Base-by-base conservation (phyloP, 257 asterid species). In the Vinca minor region DNA sequence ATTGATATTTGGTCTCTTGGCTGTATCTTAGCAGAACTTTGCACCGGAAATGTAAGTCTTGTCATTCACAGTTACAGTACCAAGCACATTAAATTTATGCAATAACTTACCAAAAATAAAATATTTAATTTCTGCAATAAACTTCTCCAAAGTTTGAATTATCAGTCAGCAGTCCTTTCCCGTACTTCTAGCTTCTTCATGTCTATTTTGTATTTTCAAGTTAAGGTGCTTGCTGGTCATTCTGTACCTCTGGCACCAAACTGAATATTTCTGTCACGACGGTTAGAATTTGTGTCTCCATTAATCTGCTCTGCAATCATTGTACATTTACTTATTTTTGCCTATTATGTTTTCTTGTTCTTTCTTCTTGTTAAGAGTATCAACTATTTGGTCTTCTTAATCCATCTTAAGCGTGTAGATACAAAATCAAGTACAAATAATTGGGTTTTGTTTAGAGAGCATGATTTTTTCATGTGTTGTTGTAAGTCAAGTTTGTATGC, bases 1-100 rank as follows among this genome's bases (percentile, higher is more conserved):
- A 92, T 92, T 4, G 98, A 92, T 74, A 68, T 92, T 66, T 92
- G 98, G 98, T 92, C 98, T 62, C 96, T 92, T 64, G 98, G 98
- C 44, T 92, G 98, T 87, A 92, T 92, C 67, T 78, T 92, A 82
- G 98, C 98, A 28, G 98, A 92, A 78, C 96, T 92, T 65, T 92
- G 98, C 79, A 85, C 96, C 0, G 98, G 98, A 76, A 88, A 92
- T 73, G 98, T 92, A 80, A 84, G 96, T 79, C 74, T 34, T 75
- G 57, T 71, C 38, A 26, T 59, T 64, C n/a, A n/a, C n/a, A n/a
- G n/a, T n/a, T 64, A 56, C 25, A 20, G 8, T 46, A 61, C 15
- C 49, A 31, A 42, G 62, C 69, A 63, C 25, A 2, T 14, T 55
- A 32, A 20, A 15, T 15, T 29, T 29, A 13, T 8, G 13, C 31